phyloP scores from a whole-genome alignment of 169 alveolate species.

The Sarcocystis neurona region DNA sequence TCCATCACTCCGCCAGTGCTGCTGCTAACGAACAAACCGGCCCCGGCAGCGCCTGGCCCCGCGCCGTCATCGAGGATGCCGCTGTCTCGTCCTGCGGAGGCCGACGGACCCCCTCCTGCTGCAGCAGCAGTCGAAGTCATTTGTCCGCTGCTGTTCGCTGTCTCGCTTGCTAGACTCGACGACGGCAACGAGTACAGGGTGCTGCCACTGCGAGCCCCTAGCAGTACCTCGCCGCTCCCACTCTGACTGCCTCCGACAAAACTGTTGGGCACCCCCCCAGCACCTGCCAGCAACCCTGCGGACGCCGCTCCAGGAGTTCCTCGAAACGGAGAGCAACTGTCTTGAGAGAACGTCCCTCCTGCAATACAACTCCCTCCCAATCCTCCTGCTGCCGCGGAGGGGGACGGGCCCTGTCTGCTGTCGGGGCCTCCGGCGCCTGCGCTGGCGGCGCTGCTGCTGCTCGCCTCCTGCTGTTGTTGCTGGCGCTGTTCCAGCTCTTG shows the following conservation, averaged over 20 bases:
- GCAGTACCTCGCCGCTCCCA: background rate
- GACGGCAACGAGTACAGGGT: too few relatives aligned
- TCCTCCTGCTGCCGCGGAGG: background rate
- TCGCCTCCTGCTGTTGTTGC: conserved; percentile 16
- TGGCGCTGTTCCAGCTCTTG: conserved; percentile 50
- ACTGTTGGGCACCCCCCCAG: too few relatives aligned
- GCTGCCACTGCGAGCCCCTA: conserved; percentile 1
- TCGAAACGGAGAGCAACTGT: too few relatives aligned
- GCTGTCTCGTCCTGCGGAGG: too few relatives aligned
- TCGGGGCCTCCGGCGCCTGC: background rate
- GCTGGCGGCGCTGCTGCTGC: background rate
- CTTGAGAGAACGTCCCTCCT: too few relatives aligned
- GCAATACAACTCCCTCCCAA: background rate
- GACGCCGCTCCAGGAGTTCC: too few relatives aligned
- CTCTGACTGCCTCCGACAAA: too few relatives aligned
- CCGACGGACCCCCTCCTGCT: too few relatives aligned
- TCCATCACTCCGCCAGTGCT: conserved; percentile 61
- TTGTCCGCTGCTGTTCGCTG: too few relatives aligned
- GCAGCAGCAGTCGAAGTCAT: too few relatives aligned
- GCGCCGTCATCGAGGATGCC: too few relatives aligned
- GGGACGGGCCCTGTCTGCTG: background rate
- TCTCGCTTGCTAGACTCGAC: too few relatives aligned
- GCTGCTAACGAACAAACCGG: background rate
- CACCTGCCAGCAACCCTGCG: background rate
- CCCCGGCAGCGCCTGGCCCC: background rate